These are phyloP conservation scores for Ceratocystis variospora DNA, from an alignment of 2,329 filamentous ascomycete species.

Conservation along the genomic window DNA sequence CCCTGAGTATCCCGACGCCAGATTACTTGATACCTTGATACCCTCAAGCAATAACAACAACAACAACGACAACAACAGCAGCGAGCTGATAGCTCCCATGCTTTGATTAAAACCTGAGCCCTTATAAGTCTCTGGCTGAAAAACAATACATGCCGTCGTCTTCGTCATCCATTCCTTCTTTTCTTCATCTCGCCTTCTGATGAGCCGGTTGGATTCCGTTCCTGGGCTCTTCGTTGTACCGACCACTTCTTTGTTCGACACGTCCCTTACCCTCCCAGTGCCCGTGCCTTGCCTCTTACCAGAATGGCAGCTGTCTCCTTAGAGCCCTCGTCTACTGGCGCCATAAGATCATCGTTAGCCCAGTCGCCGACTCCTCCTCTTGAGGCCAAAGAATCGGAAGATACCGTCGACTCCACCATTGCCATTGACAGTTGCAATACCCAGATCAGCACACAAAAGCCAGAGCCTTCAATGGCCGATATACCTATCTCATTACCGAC, in stretches of 20 bases:
- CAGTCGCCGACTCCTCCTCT: constrained; percentile 57
- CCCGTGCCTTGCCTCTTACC: background rate
- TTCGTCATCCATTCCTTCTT: background rate
- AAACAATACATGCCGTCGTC: background rate
- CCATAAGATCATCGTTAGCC: constrained; percentile 37
- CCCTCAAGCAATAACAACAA: background rate
- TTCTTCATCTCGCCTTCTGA: background rate
- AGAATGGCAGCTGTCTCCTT: constrained; percentile 10
- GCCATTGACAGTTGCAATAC: constrained; percentile 30
- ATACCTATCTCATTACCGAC: background rate
- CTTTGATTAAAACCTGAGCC: no score
- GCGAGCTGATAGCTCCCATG: no score
- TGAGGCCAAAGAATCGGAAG: constrained; percentile 31
- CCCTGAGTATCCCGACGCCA: background rate
- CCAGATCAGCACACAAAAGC: constrained; percentile 23
- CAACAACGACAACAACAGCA: background rate
- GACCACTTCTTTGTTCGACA: background rate
- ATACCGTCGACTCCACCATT: constrained; percentile 26
- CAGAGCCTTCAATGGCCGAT: background rate
- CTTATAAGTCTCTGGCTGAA: no score
- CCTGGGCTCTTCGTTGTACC: background rate
- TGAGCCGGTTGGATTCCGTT: background rate
- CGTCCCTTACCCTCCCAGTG: background rate
- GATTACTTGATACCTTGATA: background rate
- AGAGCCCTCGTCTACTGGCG: constrained; percentile 4